A percentile compares a stretch with the other conserved stretches of the same genome.
Conservation (phyloP, 164 flowering plant species). For the Stephania cephalantha region DNA sequence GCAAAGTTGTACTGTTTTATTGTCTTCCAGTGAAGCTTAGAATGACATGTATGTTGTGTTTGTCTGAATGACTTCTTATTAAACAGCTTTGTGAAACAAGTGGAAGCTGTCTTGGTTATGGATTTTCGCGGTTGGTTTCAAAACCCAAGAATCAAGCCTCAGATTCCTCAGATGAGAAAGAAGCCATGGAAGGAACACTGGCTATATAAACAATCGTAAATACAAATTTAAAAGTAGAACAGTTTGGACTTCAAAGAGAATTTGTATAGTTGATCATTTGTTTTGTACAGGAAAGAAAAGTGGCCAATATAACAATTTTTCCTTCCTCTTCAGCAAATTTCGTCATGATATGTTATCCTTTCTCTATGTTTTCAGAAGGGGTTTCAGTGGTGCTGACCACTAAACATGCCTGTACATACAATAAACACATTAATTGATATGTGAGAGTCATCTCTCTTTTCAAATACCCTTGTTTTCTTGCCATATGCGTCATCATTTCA, state of each 20-base stretch:
- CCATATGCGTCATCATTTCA: too few relatives aligned
- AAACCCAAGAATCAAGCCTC: slow-evolving; percentile 52
- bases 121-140: slow-evolving; percentile 55
- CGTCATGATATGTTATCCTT: background rate
- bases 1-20: background rate
- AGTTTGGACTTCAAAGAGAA: background rate
- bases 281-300: slow-evolving; percentile 1
- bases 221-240: background rate
- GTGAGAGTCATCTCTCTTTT: too few relatives aligned
- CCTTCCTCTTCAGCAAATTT: background rate
- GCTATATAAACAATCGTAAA: slow-evolving; percentile 41
- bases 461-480: too few relatives aligned
- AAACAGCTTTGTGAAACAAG: slow-evolving; percentile 79
- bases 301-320: background rate
- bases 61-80: background rate
- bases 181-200: slow-evolving; percentile 66
- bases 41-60: background rate
- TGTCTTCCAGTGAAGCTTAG: background rate
- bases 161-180: slow-evolving; percentile 67
- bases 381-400: background rate
- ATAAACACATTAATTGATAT: background rate
- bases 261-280: slow-evolving; percentile 7
- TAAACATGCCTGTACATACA: background rate
- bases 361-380: background rate
- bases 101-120: slow-evolving; percentile 96